phyloP scores from a whole-genome alignment of 306 rosid genomes.

The Dalbergia cultrata region DNA sequence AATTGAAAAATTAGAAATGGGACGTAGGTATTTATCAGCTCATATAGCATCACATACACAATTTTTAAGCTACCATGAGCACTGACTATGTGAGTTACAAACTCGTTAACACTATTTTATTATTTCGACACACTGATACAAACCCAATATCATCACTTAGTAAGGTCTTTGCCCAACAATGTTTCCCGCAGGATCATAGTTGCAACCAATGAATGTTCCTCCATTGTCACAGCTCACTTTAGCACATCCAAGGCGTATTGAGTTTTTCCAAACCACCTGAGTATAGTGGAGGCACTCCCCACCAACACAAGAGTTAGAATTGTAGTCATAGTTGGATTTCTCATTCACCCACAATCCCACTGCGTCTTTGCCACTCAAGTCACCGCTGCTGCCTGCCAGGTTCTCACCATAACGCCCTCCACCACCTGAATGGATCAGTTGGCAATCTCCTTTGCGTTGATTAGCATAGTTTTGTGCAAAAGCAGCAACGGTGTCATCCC shows the following conservation, averaged over 20 bases:
- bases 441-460: slow-evolving; percentile 21
- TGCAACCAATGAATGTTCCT: slow-evolving; percentile 41
- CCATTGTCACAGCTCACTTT: slow-evolving; percentile 16
- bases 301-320: slow-evolving; percentile 47
- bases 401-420: slow-evolving; percentile 44
- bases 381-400: slow-evolving; percentile 51
- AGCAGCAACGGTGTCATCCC: slow-evolving; percentile 39
- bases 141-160: background rate
- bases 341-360: slow-evolving; percentile 63
- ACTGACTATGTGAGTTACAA: background rate
- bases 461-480: slow-evolving; percentile 44
- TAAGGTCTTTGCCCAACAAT: slow-evolving; percentile 39
- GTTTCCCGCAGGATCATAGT: slow-evolving; percentile 52
- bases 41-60: background rate
- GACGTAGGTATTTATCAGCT: background rate
- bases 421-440: slow-evolving; percentile 39
- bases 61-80: background rate
- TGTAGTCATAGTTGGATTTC: slow-evolving; percentile 51
- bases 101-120: too few relatives aligned
- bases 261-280: slow-evolving; percentile 60
- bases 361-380: slow-evolving; percentile 34
- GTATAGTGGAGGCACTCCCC: slow-evolving; percentile 65
- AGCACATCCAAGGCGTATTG: slow-evolving; percentile 62
- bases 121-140: too few relatives aligned
- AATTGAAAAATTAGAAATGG: background rate